phyloP scores from a whole-genome alignment of 2,329 filamentous ascomycete genomes.

The Colletotrichum eleusines region DNA sequence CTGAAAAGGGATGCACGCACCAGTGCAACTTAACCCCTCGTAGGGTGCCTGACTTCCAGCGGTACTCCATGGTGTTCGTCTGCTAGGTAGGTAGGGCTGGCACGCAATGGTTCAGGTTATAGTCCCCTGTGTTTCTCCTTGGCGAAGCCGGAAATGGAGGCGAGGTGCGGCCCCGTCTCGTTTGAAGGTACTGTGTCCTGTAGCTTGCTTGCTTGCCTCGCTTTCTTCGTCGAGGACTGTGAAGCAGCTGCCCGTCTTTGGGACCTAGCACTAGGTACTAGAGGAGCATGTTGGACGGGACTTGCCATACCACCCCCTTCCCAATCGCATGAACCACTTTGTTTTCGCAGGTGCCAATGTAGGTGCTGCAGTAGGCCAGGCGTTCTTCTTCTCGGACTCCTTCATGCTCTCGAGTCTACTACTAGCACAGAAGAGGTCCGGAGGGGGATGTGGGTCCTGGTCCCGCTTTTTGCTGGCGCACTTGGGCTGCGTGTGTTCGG shows the following conservation, averaged over 20 bases:
- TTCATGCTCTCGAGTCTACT: neutral
- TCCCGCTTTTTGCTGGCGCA: conserved; percentile 5
- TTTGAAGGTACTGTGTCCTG: neutral
- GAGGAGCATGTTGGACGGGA: too few species aligned
- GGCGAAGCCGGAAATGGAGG: neutral
- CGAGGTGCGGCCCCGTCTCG: neutral
- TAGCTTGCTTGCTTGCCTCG: too few species aligned
- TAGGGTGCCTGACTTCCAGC: neutral
- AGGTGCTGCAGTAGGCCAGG: conserved; percentile 17
- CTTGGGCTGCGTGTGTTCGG: conserved; percentile 40
- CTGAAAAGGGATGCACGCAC: neutral
- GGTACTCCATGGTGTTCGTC: neutral
- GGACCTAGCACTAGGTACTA: too few species aligned
- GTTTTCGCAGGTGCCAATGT: neutral
- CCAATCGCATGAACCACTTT: neutral
- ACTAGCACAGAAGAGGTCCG: neutral
- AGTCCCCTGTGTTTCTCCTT: neutral
- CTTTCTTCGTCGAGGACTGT: neutral
- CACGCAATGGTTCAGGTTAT: neutral
- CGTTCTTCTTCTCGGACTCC: conserved; percentile 17
- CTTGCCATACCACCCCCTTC: too few species aligned
- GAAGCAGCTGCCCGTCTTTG: too few species aligned
- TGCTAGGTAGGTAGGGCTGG: conserved; percentile 1
- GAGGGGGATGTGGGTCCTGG: conserved; percentile 5
- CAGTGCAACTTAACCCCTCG: conserved; percentile 27